Evolutionary conservation across 2,329 filamentous ascomycete species (phyloP).

Genomic region (Hypoxylon sp.): DNA sequence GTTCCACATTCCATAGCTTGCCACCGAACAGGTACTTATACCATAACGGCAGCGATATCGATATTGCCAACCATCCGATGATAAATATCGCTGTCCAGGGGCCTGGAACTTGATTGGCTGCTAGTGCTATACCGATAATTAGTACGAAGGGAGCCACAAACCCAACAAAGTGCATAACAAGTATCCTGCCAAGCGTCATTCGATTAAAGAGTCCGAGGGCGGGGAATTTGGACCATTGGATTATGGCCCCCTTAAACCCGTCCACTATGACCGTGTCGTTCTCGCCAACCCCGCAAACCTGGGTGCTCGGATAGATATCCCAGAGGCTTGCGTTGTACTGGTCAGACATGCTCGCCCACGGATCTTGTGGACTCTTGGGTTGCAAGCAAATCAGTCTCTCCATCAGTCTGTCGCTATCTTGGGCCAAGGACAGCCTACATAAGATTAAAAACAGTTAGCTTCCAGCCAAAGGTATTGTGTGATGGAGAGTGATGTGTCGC

Average conservation of each 20-base stretch:
- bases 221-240: conserved; percentile 50
- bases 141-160: not conserved
- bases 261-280: conserved; percentile 52
- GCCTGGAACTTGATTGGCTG: too few relatives aligned
- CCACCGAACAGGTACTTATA: not conserved
- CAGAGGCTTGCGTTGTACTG: conserved; percentile 51
- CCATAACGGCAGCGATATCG: not conserved
- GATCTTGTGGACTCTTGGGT: conserved; percentile 43
- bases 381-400: conserved; percentile 55
- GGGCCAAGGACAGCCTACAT: conserved; percentile 43
- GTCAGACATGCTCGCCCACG: conserved; percentile 53
- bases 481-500: not conserved
- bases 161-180: not conserved
- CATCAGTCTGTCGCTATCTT: conserved; percentile 44
- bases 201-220: not conserved
- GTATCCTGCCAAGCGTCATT: not conserved
- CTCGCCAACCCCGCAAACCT: conserved; percentile 50
- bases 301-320: conserved; percentile 52
- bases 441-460: not conserved
- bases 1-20: conserved; percentile 19
- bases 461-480: too few relatives aligned
- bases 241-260: conserved; percentile 44
- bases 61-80: not conserved
- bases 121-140: not conserved
- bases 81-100: not conserved